A percentile compares a stretch with the other conserved stretches of the same genome.
Conservation (phyloP, 2,329 filamentous ascomycete species). For the Mycosphaerelloides madeirae region DNA sequence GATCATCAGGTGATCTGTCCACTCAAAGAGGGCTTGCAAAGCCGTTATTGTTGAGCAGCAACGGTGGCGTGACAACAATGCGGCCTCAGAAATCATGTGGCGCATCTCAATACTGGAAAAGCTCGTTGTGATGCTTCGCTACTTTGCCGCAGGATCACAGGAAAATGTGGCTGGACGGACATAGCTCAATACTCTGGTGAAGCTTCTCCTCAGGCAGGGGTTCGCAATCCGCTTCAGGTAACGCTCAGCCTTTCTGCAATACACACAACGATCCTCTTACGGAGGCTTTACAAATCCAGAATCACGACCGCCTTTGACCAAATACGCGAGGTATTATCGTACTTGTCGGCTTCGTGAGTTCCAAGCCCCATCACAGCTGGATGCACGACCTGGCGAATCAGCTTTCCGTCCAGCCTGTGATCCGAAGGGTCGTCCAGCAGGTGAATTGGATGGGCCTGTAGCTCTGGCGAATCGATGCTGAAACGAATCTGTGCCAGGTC, state of each 20-base stretch:
- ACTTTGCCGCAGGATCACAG: no score
- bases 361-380: constrained; percentile 6
- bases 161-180: no score
- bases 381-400: constrained; percentile 4
- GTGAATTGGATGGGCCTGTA: constrained; percentile 8
- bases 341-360: constrained; percentile 7
- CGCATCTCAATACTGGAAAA: no score
- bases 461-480: constrained; percentile 3
- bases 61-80: no score
- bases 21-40: no score
- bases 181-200: no score
- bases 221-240: no score
- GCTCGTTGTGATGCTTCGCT: no score
- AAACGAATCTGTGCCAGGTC: constrained; percentile 1
- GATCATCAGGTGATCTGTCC: no score
- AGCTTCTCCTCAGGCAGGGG: no score
- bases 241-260: no score
- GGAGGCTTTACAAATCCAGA: constrained; percentile 1
- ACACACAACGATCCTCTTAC: not conserved
- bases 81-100: no score
- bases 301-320: constrained; percentile 9
- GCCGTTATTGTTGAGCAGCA: not conserved
- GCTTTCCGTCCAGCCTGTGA: constrained; percentile 8
- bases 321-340: not conserved
- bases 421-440: constrained; percentile 7